Base-by-base conservation (phyloP, 106 monocot genomes). In the Phalaenopsis aphrodite region DNA sequence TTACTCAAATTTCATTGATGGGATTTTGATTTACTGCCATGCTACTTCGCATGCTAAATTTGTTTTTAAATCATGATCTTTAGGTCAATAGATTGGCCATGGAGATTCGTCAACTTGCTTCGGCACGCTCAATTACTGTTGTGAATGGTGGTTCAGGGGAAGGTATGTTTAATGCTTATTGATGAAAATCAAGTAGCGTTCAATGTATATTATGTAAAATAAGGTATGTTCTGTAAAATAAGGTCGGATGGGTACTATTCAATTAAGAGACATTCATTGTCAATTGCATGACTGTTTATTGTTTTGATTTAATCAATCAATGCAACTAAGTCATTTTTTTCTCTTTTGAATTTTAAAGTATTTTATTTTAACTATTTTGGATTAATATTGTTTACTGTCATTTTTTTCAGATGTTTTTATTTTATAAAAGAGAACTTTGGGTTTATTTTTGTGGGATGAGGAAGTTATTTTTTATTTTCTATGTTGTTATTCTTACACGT, bases 71-170 rank as follows among this genome's bases (percentile, higher is more conserved):
- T 52, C 36, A 5, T 77, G 48, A 77, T 77, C 41, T 58, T 56
- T 78, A 83, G 83, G 83, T 83, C 42, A 78, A 78, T 5, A 56
- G 83, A 42, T 38, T 83, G 78, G 83, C 83, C 18, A 83, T 78
- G 83, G 83, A 83, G 74, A 78, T 83, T 43, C 78, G 83, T n/a
- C 83, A 83, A 74, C 83, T 83, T 83, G 83, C 83, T 56, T 83
- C 83, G 42, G 72, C 78, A 58, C 83, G 83, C 16, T 41, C 83
- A 36, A 83, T 83, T 12, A 83, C 83, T 19, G 73, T 83, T 55
- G 41, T 83, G 42, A 78, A 78, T 78, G 78, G 78, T 38, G 57
- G 41, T 43, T 78, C 78, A 78, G 83, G 83, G 41, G 72, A 78
- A 74, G 71, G 76, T 76, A 23, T 76, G 49, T 76, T 42, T 74